Base-by-base conservation (phyloP, 1,284 basidiomycete species). In the Melampsora larici-populina region DNA sequence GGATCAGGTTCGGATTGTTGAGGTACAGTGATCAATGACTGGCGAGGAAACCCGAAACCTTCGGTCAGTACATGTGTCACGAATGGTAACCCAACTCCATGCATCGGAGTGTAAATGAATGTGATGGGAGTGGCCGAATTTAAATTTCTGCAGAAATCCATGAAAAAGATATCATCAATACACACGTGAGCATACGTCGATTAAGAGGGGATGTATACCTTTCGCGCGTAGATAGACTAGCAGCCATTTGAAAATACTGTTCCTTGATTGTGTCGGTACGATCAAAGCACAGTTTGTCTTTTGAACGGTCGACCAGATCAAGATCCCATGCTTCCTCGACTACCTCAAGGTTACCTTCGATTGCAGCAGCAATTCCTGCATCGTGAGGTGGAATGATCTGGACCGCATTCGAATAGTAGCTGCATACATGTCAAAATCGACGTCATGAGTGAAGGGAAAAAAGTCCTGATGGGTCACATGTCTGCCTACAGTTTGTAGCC, bases 81-180 rank as follows among this genome's bases (percentile, higher is more conserved):
- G 79, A 90, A 90, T 3, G 85, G 83, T 82, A 92, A 87, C 79
- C 91, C 89, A 64, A 94, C 92, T 0, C 92, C 92, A 81, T 94
- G 92, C 90, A 94, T 90, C 0, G 92, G 91, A 0, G 92, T 94
- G 82, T 92, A 92, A 33, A 92, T 89, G 80, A 93, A 90, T 78
- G 85, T 86, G 78, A 88, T 72, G 0, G 81, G 31, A 24, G 79
- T 33, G 8, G 70, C 8, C 1, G 74, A 60, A 48, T 80, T 82
- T 17, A 69, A 46, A 5, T 67, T 72, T 15, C 31, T 55, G 13
- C 40, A 63, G 0, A 15, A 26, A 31, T 58, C 18, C 40, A 43
- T 13, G 40, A 43, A 43, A 43, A 43, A 43, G 40, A 73, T 36
- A 43, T 43, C 40, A 43, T 40, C 24, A 31, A 33, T 36, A 1